Evolutionary conservation across 768 basidiomycete species (phyloP).

Genomic region (Kwoniella heveanensis): DNA sequence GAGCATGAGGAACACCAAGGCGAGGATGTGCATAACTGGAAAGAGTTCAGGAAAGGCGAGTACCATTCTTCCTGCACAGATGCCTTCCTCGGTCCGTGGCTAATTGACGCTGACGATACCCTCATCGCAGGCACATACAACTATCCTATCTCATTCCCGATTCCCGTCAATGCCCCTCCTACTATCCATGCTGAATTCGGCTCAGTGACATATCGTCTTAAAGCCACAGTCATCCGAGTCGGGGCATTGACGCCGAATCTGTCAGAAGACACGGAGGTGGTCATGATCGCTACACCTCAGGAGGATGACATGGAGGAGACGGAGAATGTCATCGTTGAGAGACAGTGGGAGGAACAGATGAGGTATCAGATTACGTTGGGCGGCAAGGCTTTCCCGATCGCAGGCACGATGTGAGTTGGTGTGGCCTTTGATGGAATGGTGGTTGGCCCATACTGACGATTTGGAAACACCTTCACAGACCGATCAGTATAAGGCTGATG

Average conservation of each 20-base stretch:
- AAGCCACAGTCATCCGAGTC: constrained; percentile 78
- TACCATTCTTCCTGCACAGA: constrained; percentile 3
- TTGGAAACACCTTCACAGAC: constrained; percentile 53
- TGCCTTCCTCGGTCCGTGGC: no score
- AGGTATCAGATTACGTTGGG: constrained; percentile 72
- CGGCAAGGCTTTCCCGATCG: constrained; percentile 77
- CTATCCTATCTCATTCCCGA: constrained; percentile 87
- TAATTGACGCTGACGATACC: constrained; percentile 4
- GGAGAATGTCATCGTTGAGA: constrained; percentile 75
- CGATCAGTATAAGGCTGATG: constrained; percentile 76
- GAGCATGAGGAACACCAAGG: constrained; percentile 51
- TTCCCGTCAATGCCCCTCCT: constrained; percentile 78
- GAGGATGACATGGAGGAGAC: constrained; percentile 85
- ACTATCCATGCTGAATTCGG: constrained; percentile 75
- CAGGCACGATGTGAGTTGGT: constrained; percentile 65
- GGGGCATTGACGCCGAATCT: constrained; percentile 77
- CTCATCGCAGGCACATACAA: constrained; percentile 73
- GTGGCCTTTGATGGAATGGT: no score
- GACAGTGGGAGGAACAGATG: constrained; percentile 84
- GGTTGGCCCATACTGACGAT: neutral
- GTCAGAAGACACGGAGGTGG: constrained; percentile 69
- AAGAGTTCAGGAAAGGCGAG: constrained; percentile 82
- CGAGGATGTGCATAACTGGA: constrained; percentile 63
- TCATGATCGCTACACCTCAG: constrained; percentile 71
- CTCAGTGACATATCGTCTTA: constrained; percentile 74